Evolutionary conservation across 495 filamentous ascomycete genomes (phyloP).

Genomic region (Aspergillus incahuasiensis): DNA sequence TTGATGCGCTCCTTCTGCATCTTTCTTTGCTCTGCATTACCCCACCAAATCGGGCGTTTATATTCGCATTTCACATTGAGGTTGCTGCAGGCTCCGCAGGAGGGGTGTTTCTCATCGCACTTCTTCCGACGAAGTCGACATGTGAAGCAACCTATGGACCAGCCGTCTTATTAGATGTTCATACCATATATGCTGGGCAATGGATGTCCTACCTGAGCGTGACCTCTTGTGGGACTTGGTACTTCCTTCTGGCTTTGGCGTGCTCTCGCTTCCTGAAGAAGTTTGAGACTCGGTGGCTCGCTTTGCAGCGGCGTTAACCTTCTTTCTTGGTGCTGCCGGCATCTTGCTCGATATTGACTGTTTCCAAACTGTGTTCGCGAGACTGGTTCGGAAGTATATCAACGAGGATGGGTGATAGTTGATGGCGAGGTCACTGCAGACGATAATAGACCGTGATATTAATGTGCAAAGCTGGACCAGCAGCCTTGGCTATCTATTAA

Average conservation of each 20-base stretch:
- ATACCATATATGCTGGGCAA: slow-evolving; percentile 2
- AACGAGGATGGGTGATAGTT: slow-evolving; percentile 4
- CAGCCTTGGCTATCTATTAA: slow-evolving; percentile 26
- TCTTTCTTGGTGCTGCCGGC: slow-evolving; percentile 22
- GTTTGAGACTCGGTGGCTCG: slow-evolving; percentile 15
- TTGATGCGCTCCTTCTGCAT: slow-evolving; percentile 93
- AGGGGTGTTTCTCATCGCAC: slow-evolving; percentile 87
- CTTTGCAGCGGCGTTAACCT: slow-evolving; percentile 12
- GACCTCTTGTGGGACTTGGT: slow-evolving; percentile 88
- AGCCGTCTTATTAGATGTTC: slow-evolving; percentile 1
- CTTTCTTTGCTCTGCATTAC: slow-evolving; percentile 77
- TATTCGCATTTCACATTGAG: slow-evolving; percentile 88
- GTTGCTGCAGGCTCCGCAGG: slow-evolving; percentile 85
- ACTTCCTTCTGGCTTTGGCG: slow-evolving; percentile 47
- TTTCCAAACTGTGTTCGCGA: background rate
- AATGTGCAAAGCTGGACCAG: slow-evolving; percentile 27
- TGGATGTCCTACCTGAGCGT: slow-evolving; percentile 69
- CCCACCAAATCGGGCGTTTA: slow-evolving; percentile 96
- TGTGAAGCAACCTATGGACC: slow-evolving; percentile 80
- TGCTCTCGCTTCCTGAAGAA: slow-evolving; percentile 18
- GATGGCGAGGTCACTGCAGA: slow-evolving; percentile 12
- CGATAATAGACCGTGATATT: slow-evolving; percentile 9
- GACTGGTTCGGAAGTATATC: background rate
- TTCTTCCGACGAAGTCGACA: slow-evolving; percentile 95
- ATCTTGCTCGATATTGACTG: slow-evolving; percentile 11